Percentiles rank a stretch among this genome's conserved stretches.
Conservation (phyloP, 371 early-diverging fungal genomes). For the Apophysomyces variabilis region DNA sequence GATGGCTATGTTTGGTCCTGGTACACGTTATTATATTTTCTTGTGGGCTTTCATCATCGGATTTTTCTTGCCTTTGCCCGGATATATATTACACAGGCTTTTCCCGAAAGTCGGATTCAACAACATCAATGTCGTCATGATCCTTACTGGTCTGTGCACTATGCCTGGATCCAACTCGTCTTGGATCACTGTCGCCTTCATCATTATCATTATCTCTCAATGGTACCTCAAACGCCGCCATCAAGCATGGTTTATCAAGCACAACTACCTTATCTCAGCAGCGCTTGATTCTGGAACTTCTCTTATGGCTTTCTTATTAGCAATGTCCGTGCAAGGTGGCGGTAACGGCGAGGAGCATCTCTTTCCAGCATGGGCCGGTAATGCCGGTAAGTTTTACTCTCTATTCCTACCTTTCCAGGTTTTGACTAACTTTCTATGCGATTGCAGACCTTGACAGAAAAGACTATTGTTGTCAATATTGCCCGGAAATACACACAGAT, state of each 20-base stretch:
- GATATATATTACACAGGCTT: constrained; percentile 42
- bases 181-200: constrained; percentile 25
- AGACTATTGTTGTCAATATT: no score
- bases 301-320: constrained; percentile 42
- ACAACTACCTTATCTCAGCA: constrained; percentile 55
- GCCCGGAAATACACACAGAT: no score
- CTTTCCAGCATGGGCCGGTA: constrained; percentile 42
- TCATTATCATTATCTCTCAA: constrained; percentile 40
- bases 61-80: constrained; percentile 40
- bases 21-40: constrained; percentile 38
- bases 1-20: constrained; percentile 44
- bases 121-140: neutral
- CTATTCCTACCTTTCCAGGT: neutral
- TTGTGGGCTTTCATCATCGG: constrained; percentile 46
- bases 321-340: constrained; percentile 49
- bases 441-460: no score
- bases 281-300: constrained; percentile 59
- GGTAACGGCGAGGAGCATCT: constrained; percentile 29
- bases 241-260: constrained; percentile 49
- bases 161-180: neutral
- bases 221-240: constrained; percentile 40
- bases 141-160: neutral
- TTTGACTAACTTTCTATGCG: no score
- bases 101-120: constrained; percentile 24
- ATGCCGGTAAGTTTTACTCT: neutral